Evolutionary conservation across 2,329 filamentous ascomycete genomes (phyloP).

Genomic region (Scolecobasidium constrictum): DNA sequence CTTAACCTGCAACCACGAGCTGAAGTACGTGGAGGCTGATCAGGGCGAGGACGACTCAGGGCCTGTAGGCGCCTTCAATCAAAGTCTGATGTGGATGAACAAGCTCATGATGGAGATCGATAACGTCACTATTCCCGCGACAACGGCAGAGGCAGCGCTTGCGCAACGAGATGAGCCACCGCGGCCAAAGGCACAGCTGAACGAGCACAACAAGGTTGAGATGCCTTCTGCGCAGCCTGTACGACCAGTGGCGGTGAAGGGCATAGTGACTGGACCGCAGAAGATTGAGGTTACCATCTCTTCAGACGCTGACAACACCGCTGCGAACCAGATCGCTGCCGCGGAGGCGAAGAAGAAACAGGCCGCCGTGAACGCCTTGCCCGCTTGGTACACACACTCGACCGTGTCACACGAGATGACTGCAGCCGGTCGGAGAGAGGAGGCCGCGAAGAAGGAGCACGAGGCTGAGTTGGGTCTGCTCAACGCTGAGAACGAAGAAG

Average conservation of each 20-base stretch:
- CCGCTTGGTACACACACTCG: conserved; percentile 60
- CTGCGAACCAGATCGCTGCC: conserved; percentile 56
- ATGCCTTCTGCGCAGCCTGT: conserved; percentile 19
- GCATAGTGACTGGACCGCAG: conserved; percentile 54
- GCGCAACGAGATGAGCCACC: conserved; percentile 52
- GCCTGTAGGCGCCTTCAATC: conserved; percentile 52
- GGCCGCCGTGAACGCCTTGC: conserved; percentile 57
- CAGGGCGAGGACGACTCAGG: conserved; percentile 27
- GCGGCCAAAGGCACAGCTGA: conserved; percentile 41
- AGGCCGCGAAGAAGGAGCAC: conserved; percentile 16
- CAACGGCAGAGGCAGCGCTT: conserved; percentile 61
- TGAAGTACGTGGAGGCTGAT: conserved; percentile 53
- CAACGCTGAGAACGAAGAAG: conserved; percentile 29
- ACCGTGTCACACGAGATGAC: conserved; percentile 51
- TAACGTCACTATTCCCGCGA: conserved; percentile 58
- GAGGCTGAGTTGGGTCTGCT: conserved; percentile 1
- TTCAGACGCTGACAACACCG: conserved; percentile 52
- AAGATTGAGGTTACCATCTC: conserved; percentile 62
- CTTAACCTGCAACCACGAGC: conserved; percentile 58
- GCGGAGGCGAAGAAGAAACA: conserved; percentile 54
- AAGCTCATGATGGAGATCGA: conserved; percentile 69
- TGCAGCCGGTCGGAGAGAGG: conserved; percentile 2
- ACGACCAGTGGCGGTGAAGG: conserved; percentile 57
- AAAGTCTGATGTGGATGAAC: conserved; percentile 69
- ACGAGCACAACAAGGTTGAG: conserved; percentile 43